A percentile compares a stretch with the other conserved stretches of the same genome.
Conservation (phyloP, 345 rosid species). For the Moricandia moricandioides region DNA sequence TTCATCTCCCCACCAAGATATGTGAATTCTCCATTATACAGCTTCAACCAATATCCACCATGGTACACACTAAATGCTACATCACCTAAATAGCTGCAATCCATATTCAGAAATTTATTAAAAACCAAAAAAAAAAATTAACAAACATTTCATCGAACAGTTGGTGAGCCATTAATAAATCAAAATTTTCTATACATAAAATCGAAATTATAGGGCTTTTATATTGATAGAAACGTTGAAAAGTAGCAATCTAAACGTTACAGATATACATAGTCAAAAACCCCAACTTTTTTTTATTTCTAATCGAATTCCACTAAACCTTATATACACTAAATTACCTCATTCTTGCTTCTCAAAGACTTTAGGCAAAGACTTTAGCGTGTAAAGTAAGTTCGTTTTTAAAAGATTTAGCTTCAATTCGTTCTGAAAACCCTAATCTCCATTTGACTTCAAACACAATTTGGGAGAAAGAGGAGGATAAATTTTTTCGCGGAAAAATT, state of each 20-base stretch:
- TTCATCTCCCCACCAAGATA: too few species aligned
- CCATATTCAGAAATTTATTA: not conserved
- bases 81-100: not conserved
- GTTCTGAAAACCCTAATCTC: not conserved
- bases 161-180: too few species aligned
- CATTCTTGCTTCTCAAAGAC: not conserved
- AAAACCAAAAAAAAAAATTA: not conserved
- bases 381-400: not conserved
- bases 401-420: not conserved
- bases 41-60: not conserved
- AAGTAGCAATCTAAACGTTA: too few species aligned
- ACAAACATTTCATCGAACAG: too few species aligned
- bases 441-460: not conserved
- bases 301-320: not conserved
- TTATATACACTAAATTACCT: not conserved
- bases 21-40: not conserved
- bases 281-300: not conserved
- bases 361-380: not conserved
- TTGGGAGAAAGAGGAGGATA: not conserved
- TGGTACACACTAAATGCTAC: not conserved
- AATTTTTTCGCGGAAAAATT: too few species aligned
- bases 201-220: too few species aligned
- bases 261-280: too few species aligned
- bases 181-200: too few species aligned
- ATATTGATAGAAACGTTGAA: too few species aligned